Conservation (phyloP, 148 eudicot genomes). For the Heliamphora exappendiculata region DNA sequence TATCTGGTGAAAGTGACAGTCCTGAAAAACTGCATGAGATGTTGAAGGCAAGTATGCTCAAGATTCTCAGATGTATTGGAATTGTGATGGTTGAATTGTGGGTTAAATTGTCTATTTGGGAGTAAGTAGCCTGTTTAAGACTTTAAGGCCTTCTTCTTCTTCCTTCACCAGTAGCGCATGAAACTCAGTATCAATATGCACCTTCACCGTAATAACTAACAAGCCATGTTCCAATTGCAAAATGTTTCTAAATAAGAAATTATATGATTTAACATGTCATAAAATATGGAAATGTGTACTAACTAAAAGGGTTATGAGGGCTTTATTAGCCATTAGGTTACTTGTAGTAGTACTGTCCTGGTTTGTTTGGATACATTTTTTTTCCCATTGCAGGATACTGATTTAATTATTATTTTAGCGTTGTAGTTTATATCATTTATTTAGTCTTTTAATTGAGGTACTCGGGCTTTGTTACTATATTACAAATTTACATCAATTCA, state of each 20-base stretch:
- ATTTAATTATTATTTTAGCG: too few species aligned
- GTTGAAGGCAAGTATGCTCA: slow-evolving; percentile 63
- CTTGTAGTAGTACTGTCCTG: too few species aligned
- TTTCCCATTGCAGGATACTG: too few species aligned
- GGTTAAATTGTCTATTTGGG: background rate
- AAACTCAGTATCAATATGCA: background rate
- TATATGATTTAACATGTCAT: too few species aligned
- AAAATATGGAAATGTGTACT: too few species aligned
- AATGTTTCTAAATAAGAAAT: too few species aligned
- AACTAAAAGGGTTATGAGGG: too few species aligned
- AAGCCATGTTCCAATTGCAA: background rate
- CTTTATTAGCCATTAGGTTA: too few species aligned
- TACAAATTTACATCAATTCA: background rate
- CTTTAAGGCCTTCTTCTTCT: too few species aligned
- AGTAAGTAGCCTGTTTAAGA: background rate
- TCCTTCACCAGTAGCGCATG: background rate
- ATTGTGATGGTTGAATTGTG: background rate
- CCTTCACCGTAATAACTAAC: background rate
- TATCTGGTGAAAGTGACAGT: slow-evolving; percentile 50
- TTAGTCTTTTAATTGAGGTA: too few species aligned
- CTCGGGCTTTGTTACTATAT: too few species aligned
- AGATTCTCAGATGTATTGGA: background rate
- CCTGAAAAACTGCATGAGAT: slow-evolving; percentile 67
- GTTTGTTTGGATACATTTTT: too few species aligned
- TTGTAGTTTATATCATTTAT: background rate